These are phyloP conservation scores for Suillus variegatus DNA, from an alignment of 768 basidiomycete genomes.

Conservation along the genomic window DNA sequence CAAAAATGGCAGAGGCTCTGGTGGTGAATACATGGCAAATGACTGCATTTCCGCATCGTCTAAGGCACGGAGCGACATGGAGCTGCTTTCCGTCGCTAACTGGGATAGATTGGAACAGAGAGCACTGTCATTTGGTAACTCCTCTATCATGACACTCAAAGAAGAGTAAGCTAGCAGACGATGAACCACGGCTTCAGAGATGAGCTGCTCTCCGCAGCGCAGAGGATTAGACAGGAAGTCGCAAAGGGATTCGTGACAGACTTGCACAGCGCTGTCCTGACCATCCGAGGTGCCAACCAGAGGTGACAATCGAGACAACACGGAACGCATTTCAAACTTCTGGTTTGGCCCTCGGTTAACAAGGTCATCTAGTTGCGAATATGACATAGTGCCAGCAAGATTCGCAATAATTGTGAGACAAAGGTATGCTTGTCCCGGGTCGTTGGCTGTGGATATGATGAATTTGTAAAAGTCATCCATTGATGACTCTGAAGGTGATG, in stretches of 20 bases:
- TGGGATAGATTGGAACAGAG: neutral
- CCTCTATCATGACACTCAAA: neutral
- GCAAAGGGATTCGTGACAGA: conserved; percentile 1
- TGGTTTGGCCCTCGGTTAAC: neutral
- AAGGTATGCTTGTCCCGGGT: neutral
- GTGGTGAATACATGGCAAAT: neutral
- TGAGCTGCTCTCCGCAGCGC: neutral
- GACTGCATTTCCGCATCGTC: neutral
- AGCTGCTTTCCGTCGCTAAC: no score
- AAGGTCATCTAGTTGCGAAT: neutral
- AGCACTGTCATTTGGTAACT: neutral
- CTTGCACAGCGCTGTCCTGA: neutral
- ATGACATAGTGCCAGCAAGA: neutral
- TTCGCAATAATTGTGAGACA: neutral
- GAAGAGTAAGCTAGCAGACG: neutral
- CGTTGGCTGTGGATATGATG: neutral
- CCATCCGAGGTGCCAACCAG: neutral
- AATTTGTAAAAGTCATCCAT: neutral
- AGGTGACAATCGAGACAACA: neutral
- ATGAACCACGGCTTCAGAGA: neutral
- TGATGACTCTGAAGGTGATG: neutral
- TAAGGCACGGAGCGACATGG: fast-evolving
- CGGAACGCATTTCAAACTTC: neutral
- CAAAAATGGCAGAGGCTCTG: neutral
- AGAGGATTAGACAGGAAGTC: neutral